Evolutionary conservation across 2,329 filamentous ascomycete species (phyloP).

Genomic region (Penicillium sp.): DNA sequence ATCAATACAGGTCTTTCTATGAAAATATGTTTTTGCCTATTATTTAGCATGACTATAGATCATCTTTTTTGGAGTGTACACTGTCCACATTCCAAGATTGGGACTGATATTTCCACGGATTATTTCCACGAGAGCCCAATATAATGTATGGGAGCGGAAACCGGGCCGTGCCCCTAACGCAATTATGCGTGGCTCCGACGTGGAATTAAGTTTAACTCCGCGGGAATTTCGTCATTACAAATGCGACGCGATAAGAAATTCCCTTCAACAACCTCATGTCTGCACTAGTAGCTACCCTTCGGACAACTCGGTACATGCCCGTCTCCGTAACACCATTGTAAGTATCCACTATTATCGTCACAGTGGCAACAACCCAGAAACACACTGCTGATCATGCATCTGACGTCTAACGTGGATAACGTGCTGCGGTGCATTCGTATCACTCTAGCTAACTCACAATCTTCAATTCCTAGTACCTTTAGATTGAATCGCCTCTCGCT

Average conservation of each 20-base stretch:
- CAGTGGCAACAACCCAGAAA: neutral
- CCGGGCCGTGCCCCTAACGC: neutral
- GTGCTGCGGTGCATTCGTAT: neutral
- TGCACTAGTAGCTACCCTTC: neutral
- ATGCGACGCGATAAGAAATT: neutral
- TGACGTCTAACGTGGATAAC: neutral
- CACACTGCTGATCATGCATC: neutral
- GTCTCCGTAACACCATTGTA: conserved; percentile 3
- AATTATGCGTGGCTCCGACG: neutral
- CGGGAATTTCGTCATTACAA: neutral
- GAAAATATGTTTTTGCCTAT: no score
- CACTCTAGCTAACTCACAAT: neutral
- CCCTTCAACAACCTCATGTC: conserved; percentile 4
- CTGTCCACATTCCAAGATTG: no score
- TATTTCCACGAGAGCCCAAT: neutral
- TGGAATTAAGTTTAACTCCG: neutral
- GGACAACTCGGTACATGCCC: neutral
- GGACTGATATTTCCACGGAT: neutral
- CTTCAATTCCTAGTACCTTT: neutral
- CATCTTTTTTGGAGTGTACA: no score
- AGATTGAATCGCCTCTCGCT: neutral
- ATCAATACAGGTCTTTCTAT: no score
- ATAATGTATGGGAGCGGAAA: neutral
- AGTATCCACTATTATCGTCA: conserved; percentile 4
- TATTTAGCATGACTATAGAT: no score